Evolutionary conservation across 1,284 basidiomycete species (phyloP).

Genomic region (Trichosporon coremiiforme): DNA sequence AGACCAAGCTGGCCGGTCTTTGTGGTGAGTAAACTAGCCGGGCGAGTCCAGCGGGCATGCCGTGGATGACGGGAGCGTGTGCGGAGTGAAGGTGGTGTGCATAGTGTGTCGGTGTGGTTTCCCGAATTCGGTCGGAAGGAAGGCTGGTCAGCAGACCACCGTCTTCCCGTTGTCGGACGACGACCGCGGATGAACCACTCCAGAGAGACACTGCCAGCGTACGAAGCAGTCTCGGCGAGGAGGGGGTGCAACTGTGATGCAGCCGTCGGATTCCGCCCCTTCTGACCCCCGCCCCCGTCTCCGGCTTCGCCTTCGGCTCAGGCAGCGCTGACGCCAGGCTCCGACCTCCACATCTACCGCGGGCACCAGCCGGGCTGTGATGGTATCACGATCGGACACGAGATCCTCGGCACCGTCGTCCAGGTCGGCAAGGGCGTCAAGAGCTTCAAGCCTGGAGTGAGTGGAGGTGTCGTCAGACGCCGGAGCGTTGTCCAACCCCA

Average conservation of each 20-base stretch:
- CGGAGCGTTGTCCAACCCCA: background rate
- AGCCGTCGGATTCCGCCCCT: too few species aligned
- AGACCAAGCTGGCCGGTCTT: constrained; percentile 42
- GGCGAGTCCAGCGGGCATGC: background rate
- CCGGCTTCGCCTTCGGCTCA: background rate
- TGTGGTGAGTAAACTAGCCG: constrained; percentile 41
- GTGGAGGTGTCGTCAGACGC: background rate
- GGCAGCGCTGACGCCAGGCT: constrained; percentile 61
- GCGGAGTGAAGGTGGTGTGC: too few species aligned
- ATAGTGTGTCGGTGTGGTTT: too few species aligned
- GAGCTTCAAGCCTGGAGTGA: constrained; percentile 66
- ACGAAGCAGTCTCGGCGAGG: too few species aligned
- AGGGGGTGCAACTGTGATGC: too few species aligned
- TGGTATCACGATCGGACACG: constrained; percentile 65
- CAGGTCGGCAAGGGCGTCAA: constrained; percentile 69
- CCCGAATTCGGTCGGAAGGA: too few species aligned
- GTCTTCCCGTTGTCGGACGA: too few species aligned
- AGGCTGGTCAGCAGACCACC: too few species aligned
- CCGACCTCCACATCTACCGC: constrained; percentile 78
- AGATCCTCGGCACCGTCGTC: constrained; percentile 77
- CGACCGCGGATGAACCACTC: too few species aligned
- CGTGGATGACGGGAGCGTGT: too few species aligned
- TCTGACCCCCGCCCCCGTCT: background rate
- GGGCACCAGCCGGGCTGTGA: constrained; percentile 58
- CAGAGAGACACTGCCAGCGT: too few species aligned